A percentile compares a stretch with the other conserved stretches of the same genome.
phyloP scores from a whole-genome alignment of 2,329 filamentous ascomycete species.

The Phialemoniopsis sp. region DNA sequence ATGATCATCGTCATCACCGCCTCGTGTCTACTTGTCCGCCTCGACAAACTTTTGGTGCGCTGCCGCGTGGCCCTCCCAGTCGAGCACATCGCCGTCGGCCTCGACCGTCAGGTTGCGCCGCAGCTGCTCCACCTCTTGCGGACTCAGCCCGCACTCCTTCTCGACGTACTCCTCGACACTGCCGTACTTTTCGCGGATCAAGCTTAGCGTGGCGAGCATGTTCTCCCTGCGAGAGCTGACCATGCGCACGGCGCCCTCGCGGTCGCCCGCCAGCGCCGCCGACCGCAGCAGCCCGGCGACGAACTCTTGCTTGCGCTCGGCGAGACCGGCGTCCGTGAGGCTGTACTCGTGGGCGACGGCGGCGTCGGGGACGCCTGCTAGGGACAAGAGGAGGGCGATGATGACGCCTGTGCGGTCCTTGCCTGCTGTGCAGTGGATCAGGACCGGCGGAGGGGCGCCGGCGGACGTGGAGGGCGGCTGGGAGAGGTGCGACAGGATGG shows the following conservation, averaged over 20 bases:
- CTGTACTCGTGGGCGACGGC: conserved; percentile 64
- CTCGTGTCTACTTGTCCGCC: too few species aligned
- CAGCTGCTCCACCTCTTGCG: conserved; percentile 49
- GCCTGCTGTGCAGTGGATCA: conserved; percentile 72
- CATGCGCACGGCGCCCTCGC: conserved; percentile 37
- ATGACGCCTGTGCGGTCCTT: conserved; percentile 75
- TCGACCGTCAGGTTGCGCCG: conserved; percentile 42
- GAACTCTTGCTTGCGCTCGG: conserved; percentile 45
- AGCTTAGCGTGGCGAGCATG: conserved; percentile 44
- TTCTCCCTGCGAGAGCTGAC: conserved; percentile 38
- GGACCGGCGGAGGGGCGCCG: conserved; percentile 40
- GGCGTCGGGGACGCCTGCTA: conserved; percentile 58
- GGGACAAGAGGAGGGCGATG: conserved; percentile 58
- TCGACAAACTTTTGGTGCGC: neutral
- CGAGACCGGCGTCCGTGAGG: conserved; percentile 60
- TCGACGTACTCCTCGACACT: conserved; percentile 61
- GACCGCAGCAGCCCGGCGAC: conserved; percentile 44
- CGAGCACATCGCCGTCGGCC: conserved; percentile 11
- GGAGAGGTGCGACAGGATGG: conserved; percentile 52
- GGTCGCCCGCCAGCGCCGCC: conserved; percentile 42
- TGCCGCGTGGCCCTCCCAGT: conserved; percentile 19
- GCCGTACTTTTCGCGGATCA: conserved; percentile 57
- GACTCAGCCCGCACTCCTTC: conserved; percentile 51
- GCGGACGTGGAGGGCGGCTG: conserved; percentile 21
- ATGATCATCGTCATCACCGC: too few species aligned